Percentiles rank a stretch among this genome's conserved stretches.
Evolutionary conservation across 345 rosid species (phyloP).

Genomic region (Salix brachista): DNA sequence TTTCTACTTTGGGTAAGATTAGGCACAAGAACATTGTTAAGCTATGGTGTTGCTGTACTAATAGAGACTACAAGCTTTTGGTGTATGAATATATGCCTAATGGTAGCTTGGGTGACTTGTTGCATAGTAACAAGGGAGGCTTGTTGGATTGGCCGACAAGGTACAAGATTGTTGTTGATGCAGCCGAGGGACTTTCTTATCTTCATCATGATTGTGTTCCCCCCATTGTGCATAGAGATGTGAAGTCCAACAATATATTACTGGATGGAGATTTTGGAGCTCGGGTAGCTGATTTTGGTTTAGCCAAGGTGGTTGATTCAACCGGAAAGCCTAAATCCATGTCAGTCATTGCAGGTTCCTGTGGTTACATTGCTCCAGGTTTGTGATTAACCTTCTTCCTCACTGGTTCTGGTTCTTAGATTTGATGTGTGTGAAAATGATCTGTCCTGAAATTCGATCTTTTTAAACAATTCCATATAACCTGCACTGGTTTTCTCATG

Average conservation of each 20-base stretch:
- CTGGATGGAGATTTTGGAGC: slow-evolving; percentile 88
- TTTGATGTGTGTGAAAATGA: neutral
- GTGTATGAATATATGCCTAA: slow-evolving; percentile 98
- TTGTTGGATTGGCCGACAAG: slow-evolving; percentile 81
- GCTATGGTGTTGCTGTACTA: slow-evolving; percentile 92
- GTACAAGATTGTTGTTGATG: slow-evolving; percentile 73
- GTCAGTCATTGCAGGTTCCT: slow-evolving; percentile 95
- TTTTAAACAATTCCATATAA: neutral
- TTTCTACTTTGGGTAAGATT: slow-evolving; percentile 85
- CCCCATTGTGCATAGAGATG: slow-evolving; percentile 92
- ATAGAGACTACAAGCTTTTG: slow-evolving; percentile 82
- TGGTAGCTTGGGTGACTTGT: slow-evolving; percentile 92
- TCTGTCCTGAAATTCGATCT: neutral
- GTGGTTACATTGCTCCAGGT: slow-evolving; percentile 99
- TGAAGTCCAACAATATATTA: slow-evolving; percentile 89
- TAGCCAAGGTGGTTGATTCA: slow-evolving; percentile 75
- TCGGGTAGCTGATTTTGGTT: slow-evolving; percentile 95
- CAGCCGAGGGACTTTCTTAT: slow-evolving; percentile 94
- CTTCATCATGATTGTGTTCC: slow-evolving; percentile 95
- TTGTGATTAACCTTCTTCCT: slow-evolving; percentile 17
- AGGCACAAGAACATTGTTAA: slow-evolving; percentile 98
- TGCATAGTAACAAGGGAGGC: slow-evolving; percentile 83
- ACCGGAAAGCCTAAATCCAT: slow-evolving; percentile 79
- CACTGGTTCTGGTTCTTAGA: neutral
- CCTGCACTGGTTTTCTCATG: neutral